Evolutionary conservation across 2,329 filamentous ascomycete genomes (phyloP), one percentile per base, ranked within the genome.

Genomic region (Sarocladium oryzae): DNA sequence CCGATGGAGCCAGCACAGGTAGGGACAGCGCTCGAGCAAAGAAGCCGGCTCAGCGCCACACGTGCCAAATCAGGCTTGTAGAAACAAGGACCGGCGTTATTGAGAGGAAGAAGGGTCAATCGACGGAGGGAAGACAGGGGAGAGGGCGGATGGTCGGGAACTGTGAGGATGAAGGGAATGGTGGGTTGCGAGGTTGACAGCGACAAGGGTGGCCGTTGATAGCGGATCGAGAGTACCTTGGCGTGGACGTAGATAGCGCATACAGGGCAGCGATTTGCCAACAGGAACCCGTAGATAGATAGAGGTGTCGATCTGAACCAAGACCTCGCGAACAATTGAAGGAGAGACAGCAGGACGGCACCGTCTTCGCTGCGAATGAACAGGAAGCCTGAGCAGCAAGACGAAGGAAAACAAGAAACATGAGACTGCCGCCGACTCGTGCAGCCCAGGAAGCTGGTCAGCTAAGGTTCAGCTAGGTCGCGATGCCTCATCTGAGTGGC

Each of bases 191-290:
- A 45, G 24, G 40, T 20, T 28, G 40, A 48, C 28, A 48, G 16
- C 16, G 43, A 48, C 43, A 48, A 48, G 43, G 43, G 28, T 48
- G 26, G 43, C 26, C 26, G 43, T 48, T 48, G 43, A 48, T 48
- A 48, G 43, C 43, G 43, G 43, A 48, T 48, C 28, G 43, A 48
- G 43, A 15, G 43, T 23, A 48, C 26, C 43, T 48, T 48, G 43
- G 43, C 43, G 28, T 48, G 28, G 43, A 33, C 18, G 43, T n/a
- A 48, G 43, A 48, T 48, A 48, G 43, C 43, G 28, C 43, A 33
- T 33, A n/a, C 26, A 48, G 43, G 43, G 26, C 43, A 23, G 26
- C 43, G 43, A 48, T 48, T 48, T 48, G 43, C 26, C 43, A 32
- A 48, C 24, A 26, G 43, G 15, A 23, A 26, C 40, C n/a, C 21